These are phyloP conservation scores for Allium cepa DNA, from an alignment of 106 monocot genomes.

Conservation along the genomic window DNA sequence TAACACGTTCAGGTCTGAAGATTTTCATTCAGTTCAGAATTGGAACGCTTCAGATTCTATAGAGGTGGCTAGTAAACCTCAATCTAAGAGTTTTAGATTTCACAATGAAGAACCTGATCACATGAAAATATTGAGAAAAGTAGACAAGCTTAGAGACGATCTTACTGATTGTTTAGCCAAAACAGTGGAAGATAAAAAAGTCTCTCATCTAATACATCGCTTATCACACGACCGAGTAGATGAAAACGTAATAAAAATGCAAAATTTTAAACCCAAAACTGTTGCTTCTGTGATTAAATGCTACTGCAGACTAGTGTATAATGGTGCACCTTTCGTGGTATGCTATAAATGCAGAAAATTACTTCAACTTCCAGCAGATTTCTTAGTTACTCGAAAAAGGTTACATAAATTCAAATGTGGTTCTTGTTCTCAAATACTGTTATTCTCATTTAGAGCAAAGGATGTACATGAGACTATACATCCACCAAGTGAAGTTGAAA, in stretches of 20 bases:
- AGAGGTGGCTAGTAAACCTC: constrained; percentile 4
- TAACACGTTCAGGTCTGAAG: constrained; percentile 30
- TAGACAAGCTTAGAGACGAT: constrained; percentile 65
- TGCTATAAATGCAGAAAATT: constrained; percentile 54
- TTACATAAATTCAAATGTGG: constrained; percentile 62
- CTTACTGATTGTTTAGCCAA: constrained; percentile 29
- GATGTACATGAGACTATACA: constrained; percentile 2
- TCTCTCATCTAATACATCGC: not conserved
- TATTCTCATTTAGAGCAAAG: constrained; percentile 21
- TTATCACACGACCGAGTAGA: not conserved
- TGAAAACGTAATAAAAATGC: not conserved
- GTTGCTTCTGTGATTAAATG: constrained; percentile 10
- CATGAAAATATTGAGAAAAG: constrained; percentile 42
- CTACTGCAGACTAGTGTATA: constrained; percentile 48
- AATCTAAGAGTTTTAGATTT: not conserved
- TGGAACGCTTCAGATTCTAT: constrained; percentile 26
- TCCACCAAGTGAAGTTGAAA: constrained; percentile 7
- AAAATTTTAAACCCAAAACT: constrained; percentile 10
- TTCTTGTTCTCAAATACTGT: constrained; percentile 45
- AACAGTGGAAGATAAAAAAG: constrained; percentile 11
- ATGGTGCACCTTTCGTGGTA: constrained; percentile 69
- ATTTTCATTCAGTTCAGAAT: constrained; percentile 31
- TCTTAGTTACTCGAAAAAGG: constrained; percentile 32
- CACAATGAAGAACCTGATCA: constrained; percentile 23
- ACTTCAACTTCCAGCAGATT: constrained; percentile 63